Conservation (phyloP, 2,329 filamentous ascomycete genomes). For the Cercospora brassicicola region DNA sequence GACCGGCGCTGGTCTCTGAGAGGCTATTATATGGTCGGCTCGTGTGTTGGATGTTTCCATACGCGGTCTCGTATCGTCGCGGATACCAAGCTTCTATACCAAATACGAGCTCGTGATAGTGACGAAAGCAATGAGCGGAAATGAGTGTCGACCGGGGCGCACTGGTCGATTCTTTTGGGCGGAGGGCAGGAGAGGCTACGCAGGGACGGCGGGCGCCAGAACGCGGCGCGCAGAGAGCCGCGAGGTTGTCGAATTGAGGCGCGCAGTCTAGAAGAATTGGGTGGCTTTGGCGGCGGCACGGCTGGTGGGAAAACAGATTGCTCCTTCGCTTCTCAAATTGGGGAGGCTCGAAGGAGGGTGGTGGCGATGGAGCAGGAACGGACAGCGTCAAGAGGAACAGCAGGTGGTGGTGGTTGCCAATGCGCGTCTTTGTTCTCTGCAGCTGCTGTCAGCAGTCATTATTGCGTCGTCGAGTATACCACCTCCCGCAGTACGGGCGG, state of each 20-base stretch:
- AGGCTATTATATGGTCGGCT: not conserved
- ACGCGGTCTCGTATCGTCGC: constrained; percentile 6
- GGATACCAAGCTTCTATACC: not conserved
- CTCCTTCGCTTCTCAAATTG: not conserved
- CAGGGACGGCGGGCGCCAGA: constrained; percentile 9
- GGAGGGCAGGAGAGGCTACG: constrained; percentile 1
- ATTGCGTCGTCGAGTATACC: not conserved
- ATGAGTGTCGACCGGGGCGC: not conserved
- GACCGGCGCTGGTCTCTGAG: not conserved
- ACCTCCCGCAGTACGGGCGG: not conserved
- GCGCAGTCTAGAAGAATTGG: constrained; percentile 7
- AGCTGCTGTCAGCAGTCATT: constrained; percentile 1
- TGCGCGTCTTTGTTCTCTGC: not conserved
- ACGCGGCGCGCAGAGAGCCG: constrained; percentile 1
- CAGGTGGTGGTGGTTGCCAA: not conserved
- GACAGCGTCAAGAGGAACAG: not conserved
- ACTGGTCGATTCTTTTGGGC: not conserved
- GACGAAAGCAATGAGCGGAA: constrained; percentile 3
- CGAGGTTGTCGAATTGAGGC: not conserved
- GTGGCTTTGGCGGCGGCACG: not conserved
- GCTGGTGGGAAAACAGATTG: constrained; percentile 1
- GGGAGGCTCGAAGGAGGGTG: not conserved
- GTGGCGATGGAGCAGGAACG: not conserved
- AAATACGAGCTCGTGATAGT: not conserved
- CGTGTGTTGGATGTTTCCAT: not conserved